A percentile compares a stretch with the other conserved stretches of the same genome.
phyloP scores from a whole-genome alignment of 352 stramenopile species.

The Thalassiosira hispida region DNA sequence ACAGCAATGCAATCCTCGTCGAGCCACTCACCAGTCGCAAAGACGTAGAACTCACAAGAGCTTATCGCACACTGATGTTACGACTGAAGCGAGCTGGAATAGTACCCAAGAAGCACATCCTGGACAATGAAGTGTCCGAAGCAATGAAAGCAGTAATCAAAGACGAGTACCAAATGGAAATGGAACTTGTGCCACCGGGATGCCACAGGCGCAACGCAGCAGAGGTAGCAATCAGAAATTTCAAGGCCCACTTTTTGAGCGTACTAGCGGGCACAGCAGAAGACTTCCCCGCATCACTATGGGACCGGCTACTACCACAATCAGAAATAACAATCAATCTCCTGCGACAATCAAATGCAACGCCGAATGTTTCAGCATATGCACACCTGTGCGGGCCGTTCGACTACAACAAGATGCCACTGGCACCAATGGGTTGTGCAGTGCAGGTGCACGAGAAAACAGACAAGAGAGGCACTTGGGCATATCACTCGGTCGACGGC shows the following conservation, averaged over 20 bases:
- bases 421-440: slow-evolving; percentile 52
- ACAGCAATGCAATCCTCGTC: slow-evolving; percentile 59
- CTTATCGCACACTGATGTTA: slow-evolving; percentile 24
- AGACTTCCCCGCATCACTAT: slow-evolving; percentile 46
- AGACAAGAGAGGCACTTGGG: slow-evolving; percentile 34
- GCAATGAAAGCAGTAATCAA: slow-evolving; percentile 16
- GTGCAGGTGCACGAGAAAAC: slow-evolving; percentile 42
- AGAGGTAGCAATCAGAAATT: slow-evolving; percentile 45
- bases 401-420: slow-evolving; percentile 53
- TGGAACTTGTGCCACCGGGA: slow-evolving; percentile 28
- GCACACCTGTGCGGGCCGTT: slow-evolving; percentile 25
- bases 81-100: background rate
- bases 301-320: slow-evolving; percentile 51
- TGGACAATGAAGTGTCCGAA: slow-evolving; percentile 14
- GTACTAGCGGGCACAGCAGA: slow-evolving; percentile 16
- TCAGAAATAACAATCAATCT: slow-evolving; percentile 56
- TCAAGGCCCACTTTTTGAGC: slow-evolving; percentile 57
- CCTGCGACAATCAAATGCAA: slow-evolving; percentile 33
- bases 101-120: slow-evolving; percentile 6
- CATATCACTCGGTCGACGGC: slow-evolving; percentile 30
- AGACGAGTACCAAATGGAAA: slow-evolving; percentile 16
- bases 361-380: slow-evolving; percentile 52
- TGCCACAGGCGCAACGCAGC: background rate
- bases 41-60: slow-evolving; percentile 18
- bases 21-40: slow-evolving; percentile 47